Evolutionary conservation across 306 rosid genomes (phyloP).

Genomic region (Prunus armeniaca): DNA sequence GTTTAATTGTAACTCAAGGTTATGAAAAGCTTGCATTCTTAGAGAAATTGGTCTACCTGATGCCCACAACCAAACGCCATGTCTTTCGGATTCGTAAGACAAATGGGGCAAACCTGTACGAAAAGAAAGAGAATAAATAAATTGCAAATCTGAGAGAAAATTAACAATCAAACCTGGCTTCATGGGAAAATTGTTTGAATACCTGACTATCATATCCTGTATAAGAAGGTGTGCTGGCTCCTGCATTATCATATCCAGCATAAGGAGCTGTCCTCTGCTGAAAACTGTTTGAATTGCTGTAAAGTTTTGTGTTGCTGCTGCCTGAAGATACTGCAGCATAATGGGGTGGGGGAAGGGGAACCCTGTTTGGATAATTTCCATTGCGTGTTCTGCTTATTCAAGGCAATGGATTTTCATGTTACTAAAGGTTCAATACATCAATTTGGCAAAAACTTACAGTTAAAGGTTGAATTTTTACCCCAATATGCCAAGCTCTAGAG

Average conservation of each 20-base stretch:
- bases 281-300: constrained; percentile 29
- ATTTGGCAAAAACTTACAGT: neutral
- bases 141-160: neutral
- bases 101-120: constrained; percentile 73
- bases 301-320: constrained; percentile 19
- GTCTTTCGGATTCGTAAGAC: constrained; percentile 62
- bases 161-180: neutral
- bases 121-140: neutral
- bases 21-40: constrained; percentile 2
- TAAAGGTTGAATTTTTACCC: constrained; percentile 46
- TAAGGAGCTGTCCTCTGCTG: constrained; percentile 34
- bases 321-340: constrained; percentile 37
- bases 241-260: constrained; percentile 25
- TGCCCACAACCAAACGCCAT: constrained; percentile 94
- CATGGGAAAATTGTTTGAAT: constrained; percentile 15
- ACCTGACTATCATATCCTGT: constrained; percentile 67
- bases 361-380: constrained; percentile 52
- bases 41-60: constrained; percentile 54
- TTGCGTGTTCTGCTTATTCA: constrained; percentile 38
- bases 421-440: neutral
- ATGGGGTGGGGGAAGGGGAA: constrained; percentile 74
- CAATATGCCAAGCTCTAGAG: constrained; percentile 63
- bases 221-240: constrained; percentile 37
- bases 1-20: neutral
- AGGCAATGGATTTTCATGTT: neutral